A percentile compares a stretch with the other conserved stretches of the same genome.
These are phyloP conservation scores for Hanseniaspora lachancei DNA, from an alignment of 805 yeast species.

Conservation along the genomic window DNA sequence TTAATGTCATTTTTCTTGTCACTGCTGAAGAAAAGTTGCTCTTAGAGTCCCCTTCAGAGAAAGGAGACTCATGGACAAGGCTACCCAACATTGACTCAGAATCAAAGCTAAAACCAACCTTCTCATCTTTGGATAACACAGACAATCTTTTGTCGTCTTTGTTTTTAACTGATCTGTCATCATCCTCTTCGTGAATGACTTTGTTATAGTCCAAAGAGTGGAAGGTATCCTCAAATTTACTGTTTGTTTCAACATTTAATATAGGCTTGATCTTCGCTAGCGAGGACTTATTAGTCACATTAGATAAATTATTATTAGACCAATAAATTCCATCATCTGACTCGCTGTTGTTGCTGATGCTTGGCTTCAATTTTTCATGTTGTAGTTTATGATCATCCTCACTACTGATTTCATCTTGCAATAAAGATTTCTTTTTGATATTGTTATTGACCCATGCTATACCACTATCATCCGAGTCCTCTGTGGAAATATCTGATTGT, in stretches of 20 bases:
- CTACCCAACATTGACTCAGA: slow-evolving; percentile 9
- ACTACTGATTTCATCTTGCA: not conserved
- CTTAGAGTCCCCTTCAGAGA: not conserved
- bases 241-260: not conserved
- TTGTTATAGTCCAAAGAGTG: not conserved
- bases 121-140: not conserved
- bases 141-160: not conserved
- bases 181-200: slow-evolving; percentile 1
- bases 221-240: not conserved
- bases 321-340: slow-evolving; percentile 21
- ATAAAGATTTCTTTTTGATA: slow-evolving; percentile 4
- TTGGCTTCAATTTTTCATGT: not conserved
- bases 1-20: slow-evolving; percentile 45
- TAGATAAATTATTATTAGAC: slow-evolving; percentile 14
- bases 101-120: slow-evolving; percentile 11
- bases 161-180: slow-evolving; percentile 15
- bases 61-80: slow-evolving; percentile 1
- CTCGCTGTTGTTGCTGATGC: not conserved
- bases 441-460: slow-evolving; percentile 17
- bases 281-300: not conserved
- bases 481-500: slow-evolving; percentile 32
- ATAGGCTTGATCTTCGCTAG: not conserved
- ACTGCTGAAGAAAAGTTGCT: not conserved
- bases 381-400: not conserved
- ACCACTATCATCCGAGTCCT: slow-evolving; percentile 21